Conservation (phyloP, 768 basidiomycete genomes). For the Coprinopsis sp. region DNA sequence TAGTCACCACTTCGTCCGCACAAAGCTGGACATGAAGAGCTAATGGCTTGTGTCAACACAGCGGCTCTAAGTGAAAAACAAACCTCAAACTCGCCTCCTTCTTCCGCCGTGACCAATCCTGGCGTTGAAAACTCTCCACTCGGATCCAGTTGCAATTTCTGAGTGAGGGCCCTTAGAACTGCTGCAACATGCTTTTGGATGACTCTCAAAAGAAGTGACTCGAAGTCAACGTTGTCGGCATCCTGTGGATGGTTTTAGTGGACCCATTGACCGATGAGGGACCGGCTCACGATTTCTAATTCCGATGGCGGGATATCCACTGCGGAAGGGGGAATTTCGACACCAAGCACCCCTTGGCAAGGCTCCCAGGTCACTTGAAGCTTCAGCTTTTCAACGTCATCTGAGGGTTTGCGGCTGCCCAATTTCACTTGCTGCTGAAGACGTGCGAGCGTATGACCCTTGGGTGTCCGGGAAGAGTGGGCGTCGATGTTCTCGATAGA, state of each 20-base stretch:
- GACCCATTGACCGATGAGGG: not conserved
- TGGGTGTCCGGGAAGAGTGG: slow-evolving; percentile 48
- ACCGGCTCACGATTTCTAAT: slow-evolving; percentile 52
- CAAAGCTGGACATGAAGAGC: slow-evolving; percentile 68
- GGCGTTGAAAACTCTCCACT: slow-evolving; percentile 57
- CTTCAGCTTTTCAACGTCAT: slow-evolving; percentile 65
- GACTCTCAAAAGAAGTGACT: slow-evolving; percentile 57
- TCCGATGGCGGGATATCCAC: slow-evolving; percentile 34
- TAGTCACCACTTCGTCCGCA: slow-evolving; percentile 68
- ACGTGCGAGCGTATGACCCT: slow-evolving; percentile 51
- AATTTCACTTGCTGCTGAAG: slow-evolving; percentile 64
- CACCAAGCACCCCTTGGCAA: slow-evolving; percentile 59
- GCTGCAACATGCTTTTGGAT: slow-evolving; percentile 62
- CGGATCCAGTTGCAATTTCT: slow-evolving; percentile 48
- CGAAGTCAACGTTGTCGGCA: slow-evolving; percentile 68
- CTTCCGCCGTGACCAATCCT: slow-evolving; percentile 52
- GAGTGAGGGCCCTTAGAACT: slow-evolving; percentile 54
- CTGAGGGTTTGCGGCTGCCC: slow-evolving; percentile 52
- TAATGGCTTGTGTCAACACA: slow-evolving; percentile 16
- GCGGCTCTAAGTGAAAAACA: not conserved
- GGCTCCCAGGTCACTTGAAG: slow-evolving; percentile 81
- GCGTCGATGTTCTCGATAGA: slow-evolving; percentile 54
- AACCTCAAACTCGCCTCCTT: slow-evolving; percentile 43
- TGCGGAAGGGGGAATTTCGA: slow-evolving; percentile 47
- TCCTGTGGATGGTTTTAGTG: slow-evolving; percentile 38